Evolutionary conservation across 2,329 filamentous ascomycete genomes (phyloP).

Genomic region (Talaromyces pinophilus): DNA sequence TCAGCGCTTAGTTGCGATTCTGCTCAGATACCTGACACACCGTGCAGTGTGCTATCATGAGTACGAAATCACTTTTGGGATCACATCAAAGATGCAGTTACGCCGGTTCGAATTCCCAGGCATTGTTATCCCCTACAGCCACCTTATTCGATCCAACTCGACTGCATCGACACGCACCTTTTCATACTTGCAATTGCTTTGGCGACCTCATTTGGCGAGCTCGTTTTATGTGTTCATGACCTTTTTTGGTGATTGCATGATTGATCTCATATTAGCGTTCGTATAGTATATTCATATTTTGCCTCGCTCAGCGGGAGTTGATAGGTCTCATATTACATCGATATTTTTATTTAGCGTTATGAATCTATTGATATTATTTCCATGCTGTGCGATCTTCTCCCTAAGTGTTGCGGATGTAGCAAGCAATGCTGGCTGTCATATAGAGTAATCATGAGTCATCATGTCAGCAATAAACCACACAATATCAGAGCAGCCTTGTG

Average conservation of each 20-base stretch:
- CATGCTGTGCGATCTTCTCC: not conserved
- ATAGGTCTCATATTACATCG: constrained; percentile 13
- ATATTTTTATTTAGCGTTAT: not conserved
- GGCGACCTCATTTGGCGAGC: constrained; percentile 2
- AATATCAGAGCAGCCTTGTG: not conserved
- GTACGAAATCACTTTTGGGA: not conserved
- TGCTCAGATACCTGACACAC: not conserved
- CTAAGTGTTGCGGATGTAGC: not conserved
- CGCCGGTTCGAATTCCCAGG: not conserved
- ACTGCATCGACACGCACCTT: not conserved
- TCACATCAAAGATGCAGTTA: not conserved
- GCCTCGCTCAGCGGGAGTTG: constrained; percentile 21
- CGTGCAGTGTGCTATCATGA: not conserved
- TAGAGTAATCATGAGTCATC: constrained; percentile 19
- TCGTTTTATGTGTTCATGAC: constrained; percentile 13
- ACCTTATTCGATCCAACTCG: not conserved
- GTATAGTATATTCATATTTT: constrained; percentile 16
- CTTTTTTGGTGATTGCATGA: constrained; percentile 19
- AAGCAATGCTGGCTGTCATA: not conserved
- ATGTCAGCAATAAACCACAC: not conserved
- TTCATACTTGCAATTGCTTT: constrained; percentile 1
- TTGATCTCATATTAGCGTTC: constrained; percentile 20
- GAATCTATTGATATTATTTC: not conserved
- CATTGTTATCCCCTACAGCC: not conserved
- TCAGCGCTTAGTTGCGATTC: not conserved